Conservation (phyloP, 176 grass and related monocot species). For the Avena insularis region DNA sequence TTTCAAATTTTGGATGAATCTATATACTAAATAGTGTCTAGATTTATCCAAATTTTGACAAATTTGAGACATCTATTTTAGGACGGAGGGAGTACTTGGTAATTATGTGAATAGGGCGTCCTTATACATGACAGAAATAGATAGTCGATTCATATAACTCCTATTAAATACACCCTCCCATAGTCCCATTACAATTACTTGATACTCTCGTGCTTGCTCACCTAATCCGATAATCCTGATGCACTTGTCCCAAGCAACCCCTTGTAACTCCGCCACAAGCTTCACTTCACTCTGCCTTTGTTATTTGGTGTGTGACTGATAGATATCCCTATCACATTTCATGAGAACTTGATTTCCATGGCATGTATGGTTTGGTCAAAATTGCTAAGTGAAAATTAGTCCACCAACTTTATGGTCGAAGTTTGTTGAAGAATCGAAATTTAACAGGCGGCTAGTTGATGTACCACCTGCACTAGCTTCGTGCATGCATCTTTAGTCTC, state of each 20-base stretch:
- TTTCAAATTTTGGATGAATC: no score
- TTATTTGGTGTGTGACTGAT: background rate
- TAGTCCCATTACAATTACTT: background rate
- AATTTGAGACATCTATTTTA: no score
- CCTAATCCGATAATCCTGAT: background rate
- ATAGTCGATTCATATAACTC: background rate
- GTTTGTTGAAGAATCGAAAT: background rate
- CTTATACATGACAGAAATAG: conserved; percentile 6
- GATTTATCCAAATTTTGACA: no score
- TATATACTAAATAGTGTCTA: no score
- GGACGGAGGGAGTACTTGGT: no score
- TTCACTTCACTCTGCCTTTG: background rate
- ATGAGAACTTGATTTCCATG: conserved; percentile 8
- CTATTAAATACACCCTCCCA: background rate
- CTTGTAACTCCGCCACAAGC: background rate
- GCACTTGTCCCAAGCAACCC: conserved; percentile 7
- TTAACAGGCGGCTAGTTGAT: background rate
- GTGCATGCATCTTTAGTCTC: background rate
- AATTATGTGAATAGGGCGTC: background rate
- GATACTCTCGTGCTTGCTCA: background rate
- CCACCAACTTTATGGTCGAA: background rate
- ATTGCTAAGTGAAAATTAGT: background rate
- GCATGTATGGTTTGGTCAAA: background rate
- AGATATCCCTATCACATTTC: background rate
- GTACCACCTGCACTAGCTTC: background rate